phyloP scores from a whole-genome alignment of 163 green algal species.

The Scenedesmus sp. region DNA sequence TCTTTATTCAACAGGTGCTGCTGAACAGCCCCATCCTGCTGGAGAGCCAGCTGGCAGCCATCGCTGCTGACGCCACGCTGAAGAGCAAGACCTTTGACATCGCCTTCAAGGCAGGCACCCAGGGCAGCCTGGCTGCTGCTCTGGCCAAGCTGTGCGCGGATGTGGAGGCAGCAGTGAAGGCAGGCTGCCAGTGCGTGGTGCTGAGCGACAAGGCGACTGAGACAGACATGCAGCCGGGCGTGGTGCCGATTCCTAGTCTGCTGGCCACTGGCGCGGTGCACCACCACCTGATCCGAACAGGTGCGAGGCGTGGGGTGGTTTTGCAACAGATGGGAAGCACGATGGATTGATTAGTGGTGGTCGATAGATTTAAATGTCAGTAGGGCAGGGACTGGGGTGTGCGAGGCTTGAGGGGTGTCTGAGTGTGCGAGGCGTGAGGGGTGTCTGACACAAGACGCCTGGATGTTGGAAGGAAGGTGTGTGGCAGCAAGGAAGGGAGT shows the following conservation, averaged over 20 bases:
- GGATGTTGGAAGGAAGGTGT: no score
- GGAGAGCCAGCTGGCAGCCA: slow-evolving; percentile 91
- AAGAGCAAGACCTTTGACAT: slow-evolving; percentile 80
- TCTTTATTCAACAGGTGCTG: slow-evolving; percentile 61
- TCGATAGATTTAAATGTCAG: no score
- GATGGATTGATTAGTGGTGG: no score
- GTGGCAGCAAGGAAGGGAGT: no score
- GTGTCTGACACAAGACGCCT: no score
- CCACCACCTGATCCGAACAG: slow-evolving; percentile 96
- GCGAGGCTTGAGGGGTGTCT: no score
- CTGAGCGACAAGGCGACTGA: slow-evolving; percentile 72
- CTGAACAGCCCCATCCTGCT: slow-evolving; percentile 94
- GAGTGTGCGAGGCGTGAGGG: no score
- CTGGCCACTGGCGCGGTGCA: slow-evolving; percentile 96
- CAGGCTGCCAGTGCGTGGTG: slow-evolving; percentile 84
- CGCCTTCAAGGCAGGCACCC: slow-evolving; percentile 67
- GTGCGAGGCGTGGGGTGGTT: slow-evolving; percentile 32
- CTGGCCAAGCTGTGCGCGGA: slow-evolving; percentile 86
- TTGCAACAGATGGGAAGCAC: neutral
- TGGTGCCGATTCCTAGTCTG: slow-evolving; percentile 92
- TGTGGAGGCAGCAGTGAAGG: slow-evolving; percentile 87
- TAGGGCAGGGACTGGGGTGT: no score
- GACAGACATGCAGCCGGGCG: slow-evolving; percentile 55
- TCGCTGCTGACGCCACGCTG: slow-evolving; percentile 72
- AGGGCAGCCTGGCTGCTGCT: slow-evolving; percentile 77